A percentile compares a stretch with the other conserved stretches of the same genome.
Evolutionary conservation across 495 filamentous ascomycete species (phyloP).

Genomic region (Staphylotrichum longicolle): DNA sequence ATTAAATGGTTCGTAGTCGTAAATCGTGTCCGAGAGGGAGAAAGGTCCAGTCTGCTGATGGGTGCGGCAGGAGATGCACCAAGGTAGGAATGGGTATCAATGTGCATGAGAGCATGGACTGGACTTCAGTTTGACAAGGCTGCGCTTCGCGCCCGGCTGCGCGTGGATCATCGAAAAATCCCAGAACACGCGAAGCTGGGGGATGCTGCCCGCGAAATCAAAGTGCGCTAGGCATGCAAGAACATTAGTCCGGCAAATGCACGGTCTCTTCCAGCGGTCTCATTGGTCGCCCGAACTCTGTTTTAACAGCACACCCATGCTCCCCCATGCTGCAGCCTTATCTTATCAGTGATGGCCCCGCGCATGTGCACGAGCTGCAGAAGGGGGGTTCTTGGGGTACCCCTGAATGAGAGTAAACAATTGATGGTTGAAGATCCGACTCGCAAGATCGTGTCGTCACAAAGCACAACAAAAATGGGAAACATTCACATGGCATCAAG

Average conservation of each 20-base stretch:
- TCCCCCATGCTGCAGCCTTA: not conserved
- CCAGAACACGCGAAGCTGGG: slow-evolving; percentile 29
- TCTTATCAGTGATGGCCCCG: slow-evolving; percentile 10
- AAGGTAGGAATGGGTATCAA: not conserved
- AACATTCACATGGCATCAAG: too few species aligned
- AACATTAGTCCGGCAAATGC: slow-evolving; percentile 22
- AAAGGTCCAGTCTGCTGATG: not conserved
- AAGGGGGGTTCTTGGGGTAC: too few species aligned
- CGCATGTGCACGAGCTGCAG: too few species aligned
- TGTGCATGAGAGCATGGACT: too few species aligned
- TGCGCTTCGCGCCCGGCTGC: slow-evolving; percentile 15
- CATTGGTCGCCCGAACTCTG: not conserved
- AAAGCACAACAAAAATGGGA: too few species aligned
- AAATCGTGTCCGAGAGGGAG: not conserved
- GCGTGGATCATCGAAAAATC: slow-evolving; percentile 30
- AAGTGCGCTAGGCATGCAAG: slow-evolving; percentile 33
- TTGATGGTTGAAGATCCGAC: too few species aligned
- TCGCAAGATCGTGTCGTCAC: too few species aligned
- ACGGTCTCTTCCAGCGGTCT: too few species aligned
- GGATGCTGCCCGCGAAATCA: slow-evolving; percentile 31
- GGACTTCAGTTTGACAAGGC: slow-evolving; percentile 4
- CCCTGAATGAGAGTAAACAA: too few species aligned
- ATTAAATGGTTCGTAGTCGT: not conserved
- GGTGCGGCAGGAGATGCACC: not conserved
- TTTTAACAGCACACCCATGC: too few species aligned